A percentile compares a stretch with the other conserved stretches of the same genome.
phyloP scores from a whole-genome alignment of 225 moss, liverwort and hornwort species.

The Pseudoscleropodium purum region DNA sequence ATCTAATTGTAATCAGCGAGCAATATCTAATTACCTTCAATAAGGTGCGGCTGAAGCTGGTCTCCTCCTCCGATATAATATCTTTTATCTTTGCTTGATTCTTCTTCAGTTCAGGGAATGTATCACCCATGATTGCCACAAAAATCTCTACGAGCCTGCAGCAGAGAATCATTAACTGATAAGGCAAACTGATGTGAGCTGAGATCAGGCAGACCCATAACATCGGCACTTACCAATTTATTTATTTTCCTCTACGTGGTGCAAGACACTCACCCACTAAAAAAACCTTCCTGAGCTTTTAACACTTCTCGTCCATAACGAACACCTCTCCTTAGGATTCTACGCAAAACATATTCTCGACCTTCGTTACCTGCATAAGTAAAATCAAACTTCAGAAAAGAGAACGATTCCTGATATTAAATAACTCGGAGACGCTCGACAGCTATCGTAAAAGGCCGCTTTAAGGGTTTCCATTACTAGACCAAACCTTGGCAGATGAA shows the following conservation, averaged over 20 bases:
- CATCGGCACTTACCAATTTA: background rate
- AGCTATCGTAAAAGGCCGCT: background rate
- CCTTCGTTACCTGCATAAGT: constrained; percentile 52
- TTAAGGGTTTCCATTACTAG: background rate
- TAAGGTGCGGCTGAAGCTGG: constrained; percentile 46
- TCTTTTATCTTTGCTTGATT: constrained; percentile 50
- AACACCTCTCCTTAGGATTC: constrained; percentile 50
- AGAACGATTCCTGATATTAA: background rate
- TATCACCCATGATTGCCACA: constrained; percentile 28
- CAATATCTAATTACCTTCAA: constrained; percentile 24
- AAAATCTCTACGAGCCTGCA: constrained; percentile 44
- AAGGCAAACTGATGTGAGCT: background rate
- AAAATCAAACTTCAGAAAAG: background rate
- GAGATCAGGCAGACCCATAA: background rate
- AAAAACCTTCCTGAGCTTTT: constrained; percentile 52
- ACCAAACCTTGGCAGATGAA: background rate
- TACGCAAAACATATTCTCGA: constrained; percentile 50
- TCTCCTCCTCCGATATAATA: constrained; percentile 59
- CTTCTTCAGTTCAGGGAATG: constrained; percentile 44
- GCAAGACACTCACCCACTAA: constrained; percentile 23
- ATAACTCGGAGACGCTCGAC: background rate
- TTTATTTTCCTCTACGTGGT: background rate
- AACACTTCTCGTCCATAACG: constrained; percentile 55
- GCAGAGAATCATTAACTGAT: background rate
- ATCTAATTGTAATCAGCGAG: background rate